Conservation (phyloP, 1,139 yeast genomes). For the Kodamaea alishanica region DNA sequence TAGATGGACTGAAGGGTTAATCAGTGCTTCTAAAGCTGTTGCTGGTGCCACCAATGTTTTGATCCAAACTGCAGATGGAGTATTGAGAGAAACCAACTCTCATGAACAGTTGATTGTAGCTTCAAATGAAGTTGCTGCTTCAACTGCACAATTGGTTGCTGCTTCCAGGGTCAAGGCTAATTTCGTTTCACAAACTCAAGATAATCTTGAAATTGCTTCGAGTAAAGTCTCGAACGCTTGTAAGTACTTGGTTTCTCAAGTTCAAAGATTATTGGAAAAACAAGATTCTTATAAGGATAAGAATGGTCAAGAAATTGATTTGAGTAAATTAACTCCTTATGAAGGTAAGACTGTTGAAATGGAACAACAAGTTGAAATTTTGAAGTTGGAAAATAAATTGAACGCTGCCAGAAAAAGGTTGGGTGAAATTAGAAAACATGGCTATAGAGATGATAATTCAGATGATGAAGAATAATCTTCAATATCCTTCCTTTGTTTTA, state of each 20-base stretch:
- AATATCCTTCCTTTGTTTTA: too few species aligned
- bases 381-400: conserved; percentile 75
- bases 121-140: conserved; percentile 87
- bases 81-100: conserved; percentile 56
- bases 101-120: conserved; percentile 88
- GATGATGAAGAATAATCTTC: conserved; percentile 37
- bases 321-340: conserved; percentile 65
- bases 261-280: conserved; percentile 54
- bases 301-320: conserved; percentile 52
- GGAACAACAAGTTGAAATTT: conserved; percentile 91
- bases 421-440: conserved; percentile 80
- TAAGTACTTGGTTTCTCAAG: conserved; percentile 64
- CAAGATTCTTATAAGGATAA: conserved; percentile 14
- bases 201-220: conserved; percentile 65
- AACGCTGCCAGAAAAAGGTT: conserved; percentile 71
- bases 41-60: conserved; percentile 79
- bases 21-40: conserved; percentile 87
- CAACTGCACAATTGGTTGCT: conserved; percentile 90
- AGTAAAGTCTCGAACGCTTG: conserved; percentile 73
- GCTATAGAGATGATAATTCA: conserved; percentile 57
- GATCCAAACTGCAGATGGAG: conserved; percentile 85
- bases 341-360: conserved; percentile 85
- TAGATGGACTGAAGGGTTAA: conserved; percentile 92
- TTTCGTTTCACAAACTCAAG: conserved; percentile 75
- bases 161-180: conserved; percentile 87